A percentile compares a stretch with the other conserved stretches of the same genome.
phyloP scores from a whole-genome alignment of 1,139 yeast species.

The Suzukiozyma palmioleophila region DNA sequence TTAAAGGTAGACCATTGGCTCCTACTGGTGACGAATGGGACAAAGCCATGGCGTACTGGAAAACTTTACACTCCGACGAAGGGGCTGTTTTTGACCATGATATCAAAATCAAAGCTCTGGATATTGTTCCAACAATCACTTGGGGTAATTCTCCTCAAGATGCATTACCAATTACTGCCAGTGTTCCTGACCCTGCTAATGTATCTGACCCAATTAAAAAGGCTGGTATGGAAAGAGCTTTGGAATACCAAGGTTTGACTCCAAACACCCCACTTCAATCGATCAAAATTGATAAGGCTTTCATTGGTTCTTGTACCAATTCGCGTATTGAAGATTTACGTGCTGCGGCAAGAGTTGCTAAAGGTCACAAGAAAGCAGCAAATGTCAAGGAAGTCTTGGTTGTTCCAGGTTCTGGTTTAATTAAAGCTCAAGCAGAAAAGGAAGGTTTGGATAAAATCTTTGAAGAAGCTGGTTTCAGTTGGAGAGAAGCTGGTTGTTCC shows the following conservation, averaged over 20 bases:
- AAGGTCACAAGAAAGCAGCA: constrained; percentile 84
- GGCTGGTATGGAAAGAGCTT: constrained; percentile 86
- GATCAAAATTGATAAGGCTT: constrained; percentile 81
- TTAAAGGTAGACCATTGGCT: constrained; percentile 91
- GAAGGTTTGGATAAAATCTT: constrained; percentile 94
- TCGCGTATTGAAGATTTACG: constrained; percentile 96
- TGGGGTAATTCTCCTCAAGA: constrained; percentile 99
- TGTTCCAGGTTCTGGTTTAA: constrained; percentile 96
- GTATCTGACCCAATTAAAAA: constrained; percentile 71
- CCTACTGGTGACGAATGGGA: constrained; percentile 95
- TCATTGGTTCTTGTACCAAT: constrained; percentile 97
- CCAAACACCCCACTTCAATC: constrained; percentile 78
- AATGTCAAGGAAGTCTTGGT: constrained; percentile 80
- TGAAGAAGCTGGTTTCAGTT: constrained; percentile 87
- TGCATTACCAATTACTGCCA: constrained; percentile 88
- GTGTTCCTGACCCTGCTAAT: constrained; percentile 82
- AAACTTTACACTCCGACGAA: constrained; percentile 76
- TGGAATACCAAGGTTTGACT: constrained; percentile 83
- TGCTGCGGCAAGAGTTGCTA: constrained; percentile 89
- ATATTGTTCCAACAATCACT: constrained; percentile 91
- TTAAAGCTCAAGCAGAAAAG: constrained; percentile 85
- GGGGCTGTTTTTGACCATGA: constrained; percentile 88
- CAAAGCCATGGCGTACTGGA: constrained; percentile 90
- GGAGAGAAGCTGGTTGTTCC: constrained; percentile 99
- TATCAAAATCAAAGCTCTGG: constrained; percentile 74